Evolutionary conservation across 139 green algal species (phyloP), one percentile per base, ranked within the genome.

Genomic region (Nannochloris sp.): DNA sequence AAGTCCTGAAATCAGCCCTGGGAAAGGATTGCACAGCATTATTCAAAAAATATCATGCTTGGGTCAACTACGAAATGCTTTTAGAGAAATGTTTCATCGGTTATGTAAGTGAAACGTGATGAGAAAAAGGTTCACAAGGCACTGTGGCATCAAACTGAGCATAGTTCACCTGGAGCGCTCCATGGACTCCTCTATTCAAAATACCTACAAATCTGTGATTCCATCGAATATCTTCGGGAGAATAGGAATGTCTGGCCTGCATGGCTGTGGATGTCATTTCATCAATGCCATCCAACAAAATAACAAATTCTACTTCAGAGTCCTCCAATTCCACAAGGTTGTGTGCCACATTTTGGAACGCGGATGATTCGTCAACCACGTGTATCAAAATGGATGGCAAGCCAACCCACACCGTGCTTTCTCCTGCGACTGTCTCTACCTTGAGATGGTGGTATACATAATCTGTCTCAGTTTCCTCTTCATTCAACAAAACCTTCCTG

Each of bases 21-120:
- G 93, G 93, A 24, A 87, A 73, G 57, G 93, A 99, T 60, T 79
- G 67, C 57, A 97, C 90, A 0, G 69, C 75, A 0, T 73, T 97
- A 14, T 98, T 98, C 66, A 75, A 87, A 29, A 93, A 94, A 68
- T 96, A 95, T 67, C 90, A 97, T 66, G 65, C 80, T n/a, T 96
- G 84, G 83, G 90, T 97, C 2, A 95, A 97, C 71, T 64, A 71
- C 4, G 80, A 91, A 23, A 87, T 86, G 19, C 63, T 97, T 61
- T 65, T 97, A 58, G 71, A 82, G 16, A 81, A 82, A 64, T 94
- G 86, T 75, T 49, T 86, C 29, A 57, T 96, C 16, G 89, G 89
- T 37, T 14, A 66, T n/a, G 19, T 16, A 44, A 58, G 21, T 34
- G n/a, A 58, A 4, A 34, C 23, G n/a, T 27, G 19, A 29, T 58